A percentile compares a stretch with the other conserved stretches of the same genome.
Conservation (phyloP, 2,329 filamentous ascomycete genomes). For the Fusarium floridanum region DNA sequence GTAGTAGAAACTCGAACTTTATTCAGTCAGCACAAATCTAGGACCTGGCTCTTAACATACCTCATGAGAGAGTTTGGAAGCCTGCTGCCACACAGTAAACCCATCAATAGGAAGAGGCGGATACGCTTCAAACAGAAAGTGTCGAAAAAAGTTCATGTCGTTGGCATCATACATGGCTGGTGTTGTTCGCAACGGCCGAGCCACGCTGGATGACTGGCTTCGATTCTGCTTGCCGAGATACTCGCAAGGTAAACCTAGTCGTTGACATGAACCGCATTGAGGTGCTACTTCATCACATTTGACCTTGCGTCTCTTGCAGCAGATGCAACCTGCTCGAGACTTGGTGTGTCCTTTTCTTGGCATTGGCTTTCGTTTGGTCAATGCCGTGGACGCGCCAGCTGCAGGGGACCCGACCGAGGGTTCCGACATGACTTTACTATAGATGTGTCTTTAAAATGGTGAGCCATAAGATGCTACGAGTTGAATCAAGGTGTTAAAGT, state of each 20-base stretch:
- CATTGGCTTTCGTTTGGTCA: constrained; percentile 46
- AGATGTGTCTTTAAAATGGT: not conserved
- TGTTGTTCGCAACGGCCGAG: constrained; percentile 35
- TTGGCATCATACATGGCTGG: constrained; percentile 53
- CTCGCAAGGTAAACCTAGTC: constrained; percentile 53
- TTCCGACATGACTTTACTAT: constrained; percentile 5
- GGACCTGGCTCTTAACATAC: constrained; percentile 38
- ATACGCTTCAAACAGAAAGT: constrained; percentile 62
- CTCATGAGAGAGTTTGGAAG: constrained; percentile 54
- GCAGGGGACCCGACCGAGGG: not conserved
- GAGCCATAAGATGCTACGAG: not conserved
- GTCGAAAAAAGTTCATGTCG: constrained; percentile 66
- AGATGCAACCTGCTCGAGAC: constrained; percentile 50
- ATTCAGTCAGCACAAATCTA: no score
- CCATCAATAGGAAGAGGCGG: constrained; percentile 55
- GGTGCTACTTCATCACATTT: constrained; percentile 58
- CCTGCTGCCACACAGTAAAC: constrained; percentile 52
- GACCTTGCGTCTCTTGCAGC: constrained; percentile 56
- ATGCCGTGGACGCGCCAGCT: not conserved
- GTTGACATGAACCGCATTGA: constrained; percentile 52
- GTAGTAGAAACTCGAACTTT: constrained; percentile 52
- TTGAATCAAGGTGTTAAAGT: not conserved
- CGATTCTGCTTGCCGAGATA: constrained; percentile 41
- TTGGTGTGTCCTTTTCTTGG: constrained; percentile 54
- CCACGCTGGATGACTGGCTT: constrained; percentile 6